These are phyloP conservation scores for Cladophialophora carrionii DNA, from an alignment of 2,329 filamentous ascomycete genomes.

Conservation along the genomic window DNA sequence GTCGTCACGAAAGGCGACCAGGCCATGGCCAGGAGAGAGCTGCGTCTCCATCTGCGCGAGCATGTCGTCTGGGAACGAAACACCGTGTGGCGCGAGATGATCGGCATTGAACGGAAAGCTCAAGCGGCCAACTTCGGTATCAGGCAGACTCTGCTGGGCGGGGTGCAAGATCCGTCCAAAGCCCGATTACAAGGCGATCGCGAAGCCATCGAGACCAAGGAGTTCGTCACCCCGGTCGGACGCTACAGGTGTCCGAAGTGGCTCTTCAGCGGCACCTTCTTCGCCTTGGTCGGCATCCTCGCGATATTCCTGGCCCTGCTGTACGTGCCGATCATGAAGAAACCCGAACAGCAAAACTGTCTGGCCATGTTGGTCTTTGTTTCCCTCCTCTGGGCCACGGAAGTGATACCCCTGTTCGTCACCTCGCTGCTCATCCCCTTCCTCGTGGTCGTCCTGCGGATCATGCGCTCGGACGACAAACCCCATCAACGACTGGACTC, in stretches of 20 bases:
- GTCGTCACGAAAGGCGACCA: constrained; percentile 82
- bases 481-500: constrained; percentile 73
- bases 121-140: constrained; percentile 90
- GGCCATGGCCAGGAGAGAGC: constrained; percentile 75
- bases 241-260: constrained; percentile 75
- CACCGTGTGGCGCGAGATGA: constrained; percentile 98
- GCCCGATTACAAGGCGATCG: constrained; percentile 81
- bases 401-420: constrained; percentile 95
- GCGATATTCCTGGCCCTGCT: constrained; percentile 75
- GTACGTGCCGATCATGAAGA: constrained; percentile 77
- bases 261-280: constrained; percentile 81
- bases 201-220: constrained; percentile 63
- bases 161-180: constrained; percentile 67
- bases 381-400: constrained; percentile 92
- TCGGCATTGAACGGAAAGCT: constrained; percentile 92
- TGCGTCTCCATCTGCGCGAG: constrained; percentile 87
- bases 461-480: constrained; percentile 76
- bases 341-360: constrained; percentile 92
- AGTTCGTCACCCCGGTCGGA: constrained; percentile 78
- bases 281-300: constrained; percentile 71
- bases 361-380: constrained; percentile 91
- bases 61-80: constrained; percentile 99
- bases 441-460: constrained; percentile 80
- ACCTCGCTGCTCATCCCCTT: constrained; percentile 94
- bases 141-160: constrained; percentile 75